These are phyloP conservation scores for Solanum bukasovii DNA, from an alignment of 257 asterid species.

Conservation along the genomic window DNA sequence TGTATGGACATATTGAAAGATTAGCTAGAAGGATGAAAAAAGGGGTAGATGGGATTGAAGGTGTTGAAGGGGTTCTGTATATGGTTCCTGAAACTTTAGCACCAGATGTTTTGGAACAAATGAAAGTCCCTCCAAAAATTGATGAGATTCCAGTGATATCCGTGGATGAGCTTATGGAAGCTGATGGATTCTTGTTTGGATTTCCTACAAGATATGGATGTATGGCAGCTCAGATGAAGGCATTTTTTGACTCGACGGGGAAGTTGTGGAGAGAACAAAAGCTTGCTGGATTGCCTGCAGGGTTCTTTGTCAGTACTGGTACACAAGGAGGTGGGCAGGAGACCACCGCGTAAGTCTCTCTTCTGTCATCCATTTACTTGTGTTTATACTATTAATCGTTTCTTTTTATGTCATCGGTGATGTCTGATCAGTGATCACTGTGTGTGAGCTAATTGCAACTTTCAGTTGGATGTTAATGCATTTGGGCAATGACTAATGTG, in stretches of 20 bases:
- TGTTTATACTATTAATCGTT: not conserved
- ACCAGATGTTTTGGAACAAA: conserved; percentile 32
- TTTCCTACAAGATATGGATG: conserved; percentile 88
- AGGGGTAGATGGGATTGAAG: conserved; percentile 64
- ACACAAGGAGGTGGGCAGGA: conserved; percentile 99
- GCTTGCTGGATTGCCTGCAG: conserved; percentile 95
- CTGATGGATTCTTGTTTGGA: conserved; percentile 84
- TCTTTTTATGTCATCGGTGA: not conserved
- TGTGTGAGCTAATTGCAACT: not conserved
- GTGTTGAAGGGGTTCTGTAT: conserved; percentile 61
- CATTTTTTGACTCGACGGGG: conserved; percentile 88
- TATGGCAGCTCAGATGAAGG: conserved; percentile 99
- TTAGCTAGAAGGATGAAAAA: conserved; percentile 75
- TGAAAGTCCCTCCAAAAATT: conserved; percentile 56
- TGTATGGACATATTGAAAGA: conserved; percentile 93
- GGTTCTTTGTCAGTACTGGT: conserved; percentile 94
- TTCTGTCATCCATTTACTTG: not conserved
- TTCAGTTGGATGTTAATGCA: not conserved
- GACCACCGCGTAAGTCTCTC: conserved; percentile 76
- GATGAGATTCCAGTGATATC: not conserved
- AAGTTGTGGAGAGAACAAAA: conserved; percentile 77
- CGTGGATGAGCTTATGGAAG: conserved; percentile 42
- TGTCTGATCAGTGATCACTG: not conserved
- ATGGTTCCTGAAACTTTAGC: conserved; percentile 82
- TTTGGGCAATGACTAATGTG: not conserved